Base-by-base conservation (phyloP, 495 filamentous ascomycete genomes). In the Delitschia confertaspora region DNA sequence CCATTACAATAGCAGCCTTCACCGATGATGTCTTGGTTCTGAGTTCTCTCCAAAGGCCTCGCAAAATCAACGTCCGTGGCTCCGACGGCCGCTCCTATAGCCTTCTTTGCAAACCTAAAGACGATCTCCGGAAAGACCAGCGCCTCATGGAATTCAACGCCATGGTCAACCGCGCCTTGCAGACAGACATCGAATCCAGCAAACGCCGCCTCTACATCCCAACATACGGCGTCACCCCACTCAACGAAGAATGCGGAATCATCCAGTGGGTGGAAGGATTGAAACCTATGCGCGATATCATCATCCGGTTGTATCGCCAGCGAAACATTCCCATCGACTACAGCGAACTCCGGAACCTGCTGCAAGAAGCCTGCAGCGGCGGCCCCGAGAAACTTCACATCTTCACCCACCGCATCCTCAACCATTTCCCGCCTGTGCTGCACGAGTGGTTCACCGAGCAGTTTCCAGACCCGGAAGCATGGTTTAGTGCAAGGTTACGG, bases 181-280 rank as follows among this genome's bases (percentile, higher is more conserved):
- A 93, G 56, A 76, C 81, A 47, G 89, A 96, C 55, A 80, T 86
- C 11, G 89, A 95, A 57, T 80, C 85, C 7, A 89, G 84, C 65
- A 82, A 81, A 59, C 75, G 91, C 27, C 83, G 77, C 45, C 72
- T 85, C 55, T 84, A 95, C 57, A 94, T 99, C 63, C 88, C 87
- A 61, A 96, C 91, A 3, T 96, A 99, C 56, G 84, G 83, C 13
- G 91, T 99, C 22, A 95, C 89, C 3, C 91, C 91, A 8, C 66
- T 99, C 33, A 96, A 95, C 57, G 91, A 99, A 63, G 91, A 96
- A 64, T 96, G 91, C 55, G 91, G 91, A 45, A 77, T 93, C 36
- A 94, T 99, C 51, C 88, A 99, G 65, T 99, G 91, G 91, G 85
- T 99, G n/a, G 87, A 95, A 51, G 88, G 89, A 21, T 78, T 96